Evolutionary conservation across 2,329 filamentous ascomycete genomes (phyloP).

Genomic region (Apiospora malaysiana): DNA sequence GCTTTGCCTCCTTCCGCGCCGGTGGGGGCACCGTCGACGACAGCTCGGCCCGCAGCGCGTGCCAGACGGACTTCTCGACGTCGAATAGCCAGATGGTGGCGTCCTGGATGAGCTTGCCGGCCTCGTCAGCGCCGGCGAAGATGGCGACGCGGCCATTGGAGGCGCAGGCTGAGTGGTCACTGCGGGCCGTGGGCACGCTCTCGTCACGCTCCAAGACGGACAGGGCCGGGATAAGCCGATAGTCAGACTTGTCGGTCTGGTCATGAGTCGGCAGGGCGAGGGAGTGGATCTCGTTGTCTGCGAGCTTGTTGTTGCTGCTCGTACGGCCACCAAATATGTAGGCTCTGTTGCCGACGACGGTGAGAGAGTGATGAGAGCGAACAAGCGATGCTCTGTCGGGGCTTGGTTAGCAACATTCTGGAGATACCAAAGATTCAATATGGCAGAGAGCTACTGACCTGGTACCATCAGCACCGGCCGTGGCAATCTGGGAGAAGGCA

Average conservation of each 20-base stretch:
- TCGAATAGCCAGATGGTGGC: slow-evolving; percentile 47
- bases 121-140: slow-evolving; percentile 43
- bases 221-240: slow-evolving; percentile 42
- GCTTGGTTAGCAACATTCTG: background rate
- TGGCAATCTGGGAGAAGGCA: slow-evolving; percentile 53
- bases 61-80: slow-evolving; percentile 43
- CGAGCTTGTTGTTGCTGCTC: slow-evolving; percentile 43
- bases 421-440: background rate
- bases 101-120: slow-evolving; percentile 39
- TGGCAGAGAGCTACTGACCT: slow-evolving; percentile 33
- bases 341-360: slow-evolving; percentile 57
- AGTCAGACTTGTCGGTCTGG: slow-evolving; percentile 38
- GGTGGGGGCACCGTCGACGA: slow-evolving; percentile 25
- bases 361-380: slow-evolving; percentile 57
- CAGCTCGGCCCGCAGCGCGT: slow-evolving; percentile 34
- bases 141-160: slow-evolving; percentile 41
- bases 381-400: slow-evolving; percentile 44
- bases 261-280: slow-evolving; percentile 54
- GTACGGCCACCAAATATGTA: slow-evolving; percentile 61
- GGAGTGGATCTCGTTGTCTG: slow-evolving; percentile 57
- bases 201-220: slow-evolving; percentile 32
- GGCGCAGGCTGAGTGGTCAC: slow-evolving; percentile 44
- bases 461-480: slow-evolving; percentile 36
- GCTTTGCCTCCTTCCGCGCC: slow-evolving; percentile 40
- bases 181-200: slow-evolving; percentile 40